Conservation (phyloP, 257 asterid species). For the Asclepias syriaca region DNA sequence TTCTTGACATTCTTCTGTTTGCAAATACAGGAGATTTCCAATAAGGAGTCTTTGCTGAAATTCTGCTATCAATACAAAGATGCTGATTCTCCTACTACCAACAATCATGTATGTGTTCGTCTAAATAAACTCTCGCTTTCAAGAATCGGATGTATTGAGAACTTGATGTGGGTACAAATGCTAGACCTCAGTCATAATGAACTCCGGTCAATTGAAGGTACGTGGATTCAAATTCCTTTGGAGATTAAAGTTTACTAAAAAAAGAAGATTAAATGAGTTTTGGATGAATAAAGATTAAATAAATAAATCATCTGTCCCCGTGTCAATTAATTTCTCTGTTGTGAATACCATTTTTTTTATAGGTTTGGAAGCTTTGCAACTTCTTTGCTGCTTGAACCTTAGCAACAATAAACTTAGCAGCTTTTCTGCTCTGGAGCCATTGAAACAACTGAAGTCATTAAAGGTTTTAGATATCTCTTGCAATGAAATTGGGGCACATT, state of each 20-base stretch:
- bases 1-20: not conserved
- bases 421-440: constrained; percentile 70
- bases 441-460: constrained; percentile 51
- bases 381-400: constrained; percentile 72
- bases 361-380: constrained; percentile 91
- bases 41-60: constrained; percentile 44
- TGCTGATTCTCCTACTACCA: constrained; percentile 32
- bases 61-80: constrained; percentile 45
- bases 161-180: constrained; percentile 86
- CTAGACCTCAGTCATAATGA: constrained; percentile 85
- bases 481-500: constrained; percentile 79
- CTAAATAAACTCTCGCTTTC: constrained; percentile 69
- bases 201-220: constrained; percentile 86
- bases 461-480: constrained; percentile 59
- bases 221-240: not conserved
- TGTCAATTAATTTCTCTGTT: not conserved
- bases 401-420: constrained; percentile 61
- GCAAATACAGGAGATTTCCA: constrained; percentile 51
- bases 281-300: no score
- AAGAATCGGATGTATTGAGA: constrained; percentile 61
- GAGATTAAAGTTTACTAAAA: not conserved
- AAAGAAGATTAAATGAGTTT: no score
- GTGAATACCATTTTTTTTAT: constrained; percentile 13
- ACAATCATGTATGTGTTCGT: constrained; percentile 35
- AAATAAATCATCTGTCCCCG: not conserved